Conservation (phyloP, 306 rosid genomes). For the Albizia julibrissin region DNA sequence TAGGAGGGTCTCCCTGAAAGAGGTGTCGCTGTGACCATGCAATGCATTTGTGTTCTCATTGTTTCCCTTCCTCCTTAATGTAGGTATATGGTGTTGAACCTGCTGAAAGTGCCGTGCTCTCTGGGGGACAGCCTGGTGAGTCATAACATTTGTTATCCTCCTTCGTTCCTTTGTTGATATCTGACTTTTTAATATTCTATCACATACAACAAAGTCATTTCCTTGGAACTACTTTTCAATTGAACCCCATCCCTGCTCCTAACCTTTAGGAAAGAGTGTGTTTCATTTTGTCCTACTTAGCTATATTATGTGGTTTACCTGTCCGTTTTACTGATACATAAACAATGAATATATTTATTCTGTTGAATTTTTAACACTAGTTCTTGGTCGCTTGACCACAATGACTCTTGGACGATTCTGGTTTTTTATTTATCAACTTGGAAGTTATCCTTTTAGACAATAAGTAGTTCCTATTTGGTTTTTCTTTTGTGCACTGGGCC, state of each 20-base stretch:
- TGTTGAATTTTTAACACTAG: conserved; percentile 4
- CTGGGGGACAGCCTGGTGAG: conserved; percentile 91
- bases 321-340: not conserved
- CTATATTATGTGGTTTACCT: conserved; percentile 4
- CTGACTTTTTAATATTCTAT: not conserved
- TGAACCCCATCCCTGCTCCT: not conserved
- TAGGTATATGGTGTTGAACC: conserved; percentile 84
- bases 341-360: not conserved
- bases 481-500: not conserved
- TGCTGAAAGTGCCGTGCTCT: conserved; percentile 72
- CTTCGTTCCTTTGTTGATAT: not conserved
- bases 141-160: not conserved
- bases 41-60: conserved; percentile 21
- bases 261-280: not conserved
- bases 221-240: not conserved
- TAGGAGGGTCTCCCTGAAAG: no score
- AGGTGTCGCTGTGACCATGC: not conserved
- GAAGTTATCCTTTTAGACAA: no score
- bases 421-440: not conserved
- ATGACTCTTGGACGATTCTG: conserved; percentile 10
- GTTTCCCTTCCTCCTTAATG: conserved; percentile 25
- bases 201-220: not conserved
- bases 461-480: not conserved
- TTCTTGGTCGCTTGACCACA: conserved; percentile 28
- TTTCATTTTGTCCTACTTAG: not conserved